phyloP scores from a whole-genome alignment of 352 stramenopile species.

The Thalassiosira ordinaria region DNA sequence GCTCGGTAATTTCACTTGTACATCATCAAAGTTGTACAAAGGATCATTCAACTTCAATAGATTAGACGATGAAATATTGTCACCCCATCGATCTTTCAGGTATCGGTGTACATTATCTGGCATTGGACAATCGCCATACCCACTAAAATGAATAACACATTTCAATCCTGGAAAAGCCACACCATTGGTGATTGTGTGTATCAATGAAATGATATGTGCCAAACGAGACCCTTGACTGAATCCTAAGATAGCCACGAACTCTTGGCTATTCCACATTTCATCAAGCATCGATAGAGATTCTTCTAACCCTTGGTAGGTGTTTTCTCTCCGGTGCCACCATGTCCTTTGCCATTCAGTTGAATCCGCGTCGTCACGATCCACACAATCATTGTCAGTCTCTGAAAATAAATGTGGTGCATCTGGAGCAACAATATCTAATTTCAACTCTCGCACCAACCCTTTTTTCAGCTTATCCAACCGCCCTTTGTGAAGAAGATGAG shows the following conservation, averaged over 20 bases:
- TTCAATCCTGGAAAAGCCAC: slow-evolving; percentile 61
- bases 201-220: slow-evolving; percentile 59
- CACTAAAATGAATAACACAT: slow-evolving; percentile 69
- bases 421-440: slow-evolving; percentile 63
- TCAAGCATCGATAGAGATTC: slow-evolving; percentile 59
- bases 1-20: slow-evolving; percentile 44
- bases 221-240: slow-evolving; percentile 81
- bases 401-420: slow-evolving; percentile 62
- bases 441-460: slow-evolving; percentile 7
- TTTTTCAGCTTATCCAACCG: slow-evolving; percentile 36
- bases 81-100: slow-evolving; percentile 15
- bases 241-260: slow-evolving; percentile 73
- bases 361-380: slow-evolving; percentile 30
- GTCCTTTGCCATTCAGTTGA: slow-evolving; percentile 34
- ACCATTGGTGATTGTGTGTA: slow-evolving; percentile 51
- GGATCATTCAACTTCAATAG: not conserved
- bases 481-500: slow-evolving; percentile 36
- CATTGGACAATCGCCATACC: slow-evolving; percentile 68
- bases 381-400: slow-evolving; percentile 8
- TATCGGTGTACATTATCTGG: slow-evolving; percentile 43
- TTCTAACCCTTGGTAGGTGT: slow-evolving; percentile 72
- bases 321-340: slow-evolving; percentile 71
- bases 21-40: slow-evolving; percentile 6
- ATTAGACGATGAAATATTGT: not conserved
- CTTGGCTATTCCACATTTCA: slow-evolving; percentile 41